Evolutionary conservation across 2,329 filamentous ascomycete species (phyloP).

Genomic region (Pseudophaeomoniella oleicola): DNA sequence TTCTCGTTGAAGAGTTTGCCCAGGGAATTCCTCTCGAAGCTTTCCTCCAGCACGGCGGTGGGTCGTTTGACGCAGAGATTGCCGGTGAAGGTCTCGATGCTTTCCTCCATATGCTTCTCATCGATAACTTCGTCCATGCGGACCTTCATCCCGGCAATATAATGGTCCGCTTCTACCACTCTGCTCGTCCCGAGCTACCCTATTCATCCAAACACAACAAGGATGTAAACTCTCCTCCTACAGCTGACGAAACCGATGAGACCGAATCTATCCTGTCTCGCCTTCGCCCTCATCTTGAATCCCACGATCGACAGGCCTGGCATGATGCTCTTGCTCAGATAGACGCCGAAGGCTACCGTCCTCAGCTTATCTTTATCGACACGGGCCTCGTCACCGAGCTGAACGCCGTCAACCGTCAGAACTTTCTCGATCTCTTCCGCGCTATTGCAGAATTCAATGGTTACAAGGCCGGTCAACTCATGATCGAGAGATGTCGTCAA

Average conservation of each 20-base stretch:
- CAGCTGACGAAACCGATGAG: conserved; percentile 50
- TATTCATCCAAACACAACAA: conserved; percentile 19
- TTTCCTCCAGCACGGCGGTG: conserved; percentile 83
- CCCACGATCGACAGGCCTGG: conserved; percentile 56
- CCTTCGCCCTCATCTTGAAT: conserved; percentile 42
- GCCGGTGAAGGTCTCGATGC: conserved; percentile 90
- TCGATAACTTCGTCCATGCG: conserved; percentile 96
- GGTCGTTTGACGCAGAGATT: conserved; percentile 85
- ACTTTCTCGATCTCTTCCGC: conserved; percentile 92
- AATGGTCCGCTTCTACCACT: conserved; percentile 96
- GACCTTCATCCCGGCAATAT: conserved; percentile 96
- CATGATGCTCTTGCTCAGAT: conserved; percentile 57
- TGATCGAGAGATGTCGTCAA: conserved; percentile 90
- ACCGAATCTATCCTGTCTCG: conserved; percentile 76
- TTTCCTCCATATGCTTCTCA: conserved; percentile 87
- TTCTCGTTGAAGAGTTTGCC: conserved; percentile 89
- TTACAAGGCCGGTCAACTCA: conserved; percentile 84
- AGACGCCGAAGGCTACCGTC: conserved; percentile 75
- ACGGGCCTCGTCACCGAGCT: conserved; percentile 90
- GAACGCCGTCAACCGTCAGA: conserved; percentile 68
- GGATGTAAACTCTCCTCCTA: conserved; percentile 23
- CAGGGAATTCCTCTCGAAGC: conserved; percentile 83
- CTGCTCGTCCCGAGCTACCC: conserved; percentile 50
- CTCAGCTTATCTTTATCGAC: conserved; percentile 94
- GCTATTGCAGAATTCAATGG: conserved; percentile 94